phyloP scores from a whole-genome alignment of 768 basidiomycete genomes.

The Termitomyces sp. region DNA sequence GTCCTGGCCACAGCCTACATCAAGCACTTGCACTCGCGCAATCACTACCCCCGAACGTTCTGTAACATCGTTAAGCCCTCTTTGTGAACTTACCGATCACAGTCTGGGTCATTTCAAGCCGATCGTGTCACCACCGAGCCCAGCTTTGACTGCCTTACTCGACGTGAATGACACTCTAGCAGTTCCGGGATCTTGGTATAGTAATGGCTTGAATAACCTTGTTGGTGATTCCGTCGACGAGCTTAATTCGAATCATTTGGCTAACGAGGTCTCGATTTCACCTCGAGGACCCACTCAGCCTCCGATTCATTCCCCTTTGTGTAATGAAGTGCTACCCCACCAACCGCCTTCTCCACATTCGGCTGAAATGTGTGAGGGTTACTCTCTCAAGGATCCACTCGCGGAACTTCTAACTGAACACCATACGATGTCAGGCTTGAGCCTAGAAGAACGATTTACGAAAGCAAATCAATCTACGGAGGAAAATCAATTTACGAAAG shows the following conservation, averaged over 20 bases:
- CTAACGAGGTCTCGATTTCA: neutral
- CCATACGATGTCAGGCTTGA: constrained; percentile 9
- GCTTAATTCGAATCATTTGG: neutral
- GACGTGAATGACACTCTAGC: neutral
- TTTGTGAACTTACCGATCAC: neutral
- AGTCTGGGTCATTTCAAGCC: neutral
- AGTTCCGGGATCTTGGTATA: constrained; percentile 6
- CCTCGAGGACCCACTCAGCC: neutral
- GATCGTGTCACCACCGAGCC: neutral
- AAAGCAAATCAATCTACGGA: neutral
- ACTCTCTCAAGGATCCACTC: constrained; percentile 18
- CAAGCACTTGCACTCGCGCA: neutral
- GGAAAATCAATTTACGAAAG: neutral
- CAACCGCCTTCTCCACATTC: constrained; percentile 14
- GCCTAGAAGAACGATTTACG: neutral
- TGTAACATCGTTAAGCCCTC: neutral
- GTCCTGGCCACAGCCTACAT: neutral
- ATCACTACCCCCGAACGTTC: neutral
- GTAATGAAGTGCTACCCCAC: constrained; percentile 23
- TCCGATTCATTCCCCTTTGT: constrained; percentile 15
- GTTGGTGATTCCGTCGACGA: neutral
- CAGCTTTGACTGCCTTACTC: neutral
- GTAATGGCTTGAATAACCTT: constrained; percentile 10
- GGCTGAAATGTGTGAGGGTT: constrained; percentile 1
- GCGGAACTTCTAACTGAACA: constrained; percentile 20